Base-by-base conservation (phyloP, 1,284 basidiomycete genomes). In the Mycena citricolor region DNA sequence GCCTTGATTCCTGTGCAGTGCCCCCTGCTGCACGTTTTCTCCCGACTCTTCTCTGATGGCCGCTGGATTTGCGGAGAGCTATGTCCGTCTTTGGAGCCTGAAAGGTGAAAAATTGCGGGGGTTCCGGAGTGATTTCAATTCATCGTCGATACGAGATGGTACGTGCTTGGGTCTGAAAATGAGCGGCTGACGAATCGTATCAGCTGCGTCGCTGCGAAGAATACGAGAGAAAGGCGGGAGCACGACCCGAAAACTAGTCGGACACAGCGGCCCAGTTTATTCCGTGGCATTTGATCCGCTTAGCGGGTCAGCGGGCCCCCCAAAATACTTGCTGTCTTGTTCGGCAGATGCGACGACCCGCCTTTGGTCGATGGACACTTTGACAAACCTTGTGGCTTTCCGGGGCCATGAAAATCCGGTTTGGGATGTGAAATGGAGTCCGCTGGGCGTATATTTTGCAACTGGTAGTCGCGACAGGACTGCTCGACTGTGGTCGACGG, bases 371-470 rank as follows among this genome's bases (percentile, higher is more conserved):
- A 72, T 98, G 63, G 94, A 99, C 57, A 97, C 95, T 1, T 86
- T 92, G 74, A 81, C 88, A 17, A 97, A 97, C 55, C 71, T 99
- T 7, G 94, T 94, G 4, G 92, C 88, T 5, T 99, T 95, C 64
- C 80, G 94, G 16, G 97, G 97, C 0, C 97, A 99, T 61, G 87
- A 95, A 61, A 94, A 97, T 63, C 94, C 97, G 0, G 86, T 99
- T 1, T 99, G 97, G 97, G 94, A 98, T 57, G 92, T 97, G 8
- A 86, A 97, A 62, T 99, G 97, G 97, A 94, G 90, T 54, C 94
- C 95, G 6, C 81, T 92, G 70, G 95, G 97, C 5, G 84, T 95
- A n/a, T 98, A 99, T 68, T 99, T 99, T 66, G 95, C 95, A 1
- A 95, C 92, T 10, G 94, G 83, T 5, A 94, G 92, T 61, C 74